Base-by-base conservation (phyloP, 225 moss, liverwort and hornwort species). In the Rhytidiadelphus loreus region DNA sequence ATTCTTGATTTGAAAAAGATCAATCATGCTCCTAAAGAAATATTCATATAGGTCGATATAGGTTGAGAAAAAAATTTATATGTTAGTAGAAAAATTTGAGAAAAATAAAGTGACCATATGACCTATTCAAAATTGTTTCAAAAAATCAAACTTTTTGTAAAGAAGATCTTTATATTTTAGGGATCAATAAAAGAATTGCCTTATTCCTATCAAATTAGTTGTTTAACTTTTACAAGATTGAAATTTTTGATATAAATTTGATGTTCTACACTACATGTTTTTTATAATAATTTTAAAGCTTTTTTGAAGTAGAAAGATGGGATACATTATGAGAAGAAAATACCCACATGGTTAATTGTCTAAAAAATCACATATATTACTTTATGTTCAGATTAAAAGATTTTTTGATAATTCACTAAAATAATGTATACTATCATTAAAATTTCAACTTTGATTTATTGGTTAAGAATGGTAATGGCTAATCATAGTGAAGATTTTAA, bases 11-110 rank as follows among this genome's bases (percentile, higher is more conserved):
- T 70, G 4, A n/a, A 12, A 66, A n/a, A 66, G 12, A n/a, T 21
- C 11, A 12, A 66, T n/a, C 29, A 1, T 16, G 4, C 18, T 18
- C 18, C 12, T 29, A 19, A 29, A 17, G 1, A 15, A 26, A 72
- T 11, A 72, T 29, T 11, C 4, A 30, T 7, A 7, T 7, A 48
- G 13, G 32, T 8, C 0, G 0, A 33, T 2, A 30, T 5, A 62
- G 30, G 4, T 73, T 17, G 1, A 16, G 29, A 29, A 16, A 75
- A 50, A 12, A 75, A 12, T 48, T 4, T 8, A 37, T 10, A 41
- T 41, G 5, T 32, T 21, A 2, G 5, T 48, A 21, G 19, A 50
- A 50, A 75, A 21, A 33, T 29, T 74, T 32, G 21, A 50, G 11
- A 48, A 30, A 74, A 50, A 75, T 32, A 33, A 75, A 48, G 6